phyloP scores from a whole-genome alignment of 2,329 filamentous ascomycete species.

The Clarireedia homoeocarpa region DNA sequence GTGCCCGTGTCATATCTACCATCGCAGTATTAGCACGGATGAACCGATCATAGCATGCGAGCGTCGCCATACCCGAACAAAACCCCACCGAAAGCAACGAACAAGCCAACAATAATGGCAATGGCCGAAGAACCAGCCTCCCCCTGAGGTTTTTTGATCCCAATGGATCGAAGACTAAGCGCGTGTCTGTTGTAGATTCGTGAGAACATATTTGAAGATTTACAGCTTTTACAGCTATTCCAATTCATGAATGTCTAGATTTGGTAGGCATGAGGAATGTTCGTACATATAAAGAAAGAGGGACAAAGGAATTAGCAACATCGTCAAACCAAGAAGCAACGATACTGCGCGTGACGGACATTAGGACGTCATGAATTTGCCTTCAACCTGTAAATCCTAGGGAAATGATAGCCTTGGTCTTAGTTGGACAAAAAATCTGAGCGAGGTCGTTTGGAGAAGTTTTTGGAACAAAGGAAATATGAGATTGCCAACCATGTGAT shows the following conservation, averaged over 20 bases:
- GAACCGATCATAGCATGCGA: neutral
- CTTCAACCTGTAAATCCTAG: too few species aligned
- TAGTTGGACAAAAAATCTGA: too few species aligned
- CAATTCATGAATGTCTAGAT: neutral
- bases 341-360: neutral
- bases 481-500: too few species aligned
- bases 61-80: constrained; percentile 42
- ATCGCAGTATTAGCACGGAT: neutral
- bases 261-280: neutral
- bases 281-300: neutral
- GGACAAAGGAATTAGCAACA: neutral
- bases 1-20: constrained; percentile 50
- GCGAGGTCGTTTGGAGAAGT: too few species aligned
- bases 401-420: too few species aligned
- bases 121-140: constrained; percentile 53
- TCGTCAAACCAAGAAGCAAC: neutral
- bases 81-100: constrained; percentile 54
- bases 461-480: too few species aligned
- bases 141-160: constrained; percentile 38
- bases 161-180: neutral
- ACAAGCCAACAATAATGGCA: constrained; percentile 50
- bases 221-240: neutral
- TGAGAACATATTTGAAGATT: neutral
- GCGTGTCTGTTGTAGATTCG: neutral
- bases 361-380: neutral